Conservation (phyloP, 805 yeast genomes). For the Yarrowia keelungensis region DNA sequence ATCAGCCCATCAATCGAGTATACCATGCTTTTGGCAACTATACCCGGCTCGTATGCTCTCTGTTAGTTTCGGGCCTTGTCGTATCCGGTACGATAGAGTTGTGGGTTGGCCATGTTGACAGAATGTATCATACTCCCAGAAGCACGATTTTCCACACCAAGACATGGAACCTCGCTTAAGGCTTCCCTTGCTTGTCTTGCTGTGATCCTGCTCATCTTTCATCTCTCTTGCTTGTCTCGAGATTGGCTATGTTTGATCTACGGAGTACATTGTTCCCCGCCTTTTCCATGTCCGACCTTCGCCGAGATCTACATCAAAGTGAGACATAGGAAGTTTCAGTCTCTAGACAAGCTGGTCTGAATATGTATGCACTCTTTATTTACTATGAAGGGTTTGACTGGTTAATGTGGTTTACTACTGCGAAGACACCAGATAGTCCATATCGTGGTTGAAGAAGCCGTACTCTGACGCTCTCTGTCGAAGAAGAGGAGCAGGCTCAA, state of each 20-base stretch:
- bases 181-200: not conserved
- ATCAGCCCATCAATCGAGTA: no score
- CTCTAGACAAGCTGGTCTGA: not conserved
- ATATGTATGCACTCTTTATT: not conserved
- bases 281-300: not conserved
- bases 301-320: conserved; percentile 7
- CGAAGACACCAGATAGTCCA: conserved; percentile 8
- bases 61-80: no score
- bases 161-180: no score
- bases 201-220: no score
- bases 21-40: no score
- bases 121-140: no score
- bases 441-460: conserved; percentile 5
- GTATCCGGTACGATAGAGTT: no score
- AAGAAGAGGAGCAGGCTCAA: conserved; percentile 3
- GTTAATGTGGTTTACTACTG: not conserved
- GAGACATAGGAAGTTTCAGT: not conserved
- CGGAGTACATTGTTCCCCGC: conserved; percentile 5
- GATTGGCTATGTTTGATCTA: conserved; percentile 2
- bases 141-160: no score
- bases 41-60: no score
- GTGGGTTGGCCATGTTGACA: no score
- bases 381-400: not conserved
- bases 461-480: conserved; percentile 7
- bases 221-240: not conserved